A percentile compares a stretch with the other conserved stretches of the same genome.
These are phyloP conservation scores for Beauveria brongniartii DNA, from an alignment of 2,329 filamentous ascomycete species.

Conservation along the genomic window DNA sequence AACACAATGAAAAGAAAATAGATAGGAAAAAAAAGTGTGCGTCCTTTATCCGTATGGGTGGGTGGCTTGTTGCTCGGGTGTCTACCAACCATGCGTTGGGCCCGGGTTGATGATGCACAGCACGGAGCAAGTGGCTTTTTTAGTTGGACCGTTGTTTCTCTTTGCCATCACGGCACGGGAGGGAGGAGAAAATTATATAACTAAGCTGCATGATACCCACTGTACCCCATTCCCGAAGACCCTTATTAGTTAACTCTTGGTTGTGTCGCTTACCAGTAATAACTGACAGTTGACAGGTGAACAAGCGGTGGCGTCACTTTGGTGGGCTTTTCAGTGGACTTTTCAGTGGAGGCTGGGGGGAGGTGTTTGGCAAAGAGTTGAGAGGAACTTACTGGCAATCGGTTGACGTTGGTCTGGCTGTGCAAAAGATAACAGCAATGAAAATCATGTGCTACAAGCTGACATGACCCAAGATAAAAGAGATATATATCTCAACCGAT, in stretches of 20 bases:
- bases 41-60: background rate
- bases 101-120: background rate
- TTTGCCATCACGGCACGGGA: background rate
- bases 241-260: background rate
- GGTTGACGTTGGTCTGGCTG: too few relatives aligned
- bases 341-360: too few relatives aligned
- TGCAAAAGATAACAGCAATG: too few relatives aligned
- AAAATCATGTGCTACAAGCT: background rate
- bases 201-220: background rate
- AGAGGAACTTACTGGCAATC: too few relatives aligned
- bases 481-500: background rate
- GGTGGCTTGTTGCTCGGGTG: background rate
- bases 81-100: background rate
- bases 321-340: background rate
- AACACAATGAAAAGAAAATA: too few relatives aligned
- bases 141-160: background rate
- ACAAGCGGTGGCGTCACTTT: background rate
- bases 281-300: too few relatives aligned
- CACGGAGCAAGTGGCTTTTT: constrained; percentile 1
- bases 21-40: background rate
- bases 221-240: background rate
- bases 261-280: too few relatives aligned
- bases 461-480: background rate
- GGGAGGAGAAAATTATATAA: background rate
- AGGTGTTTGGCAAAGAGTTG: too few relatives aligned